Evolutionary conservation across 192 early-diverging fungal genomes (phyloP).

Genomic region (Backusella morwellensis): DNA sequence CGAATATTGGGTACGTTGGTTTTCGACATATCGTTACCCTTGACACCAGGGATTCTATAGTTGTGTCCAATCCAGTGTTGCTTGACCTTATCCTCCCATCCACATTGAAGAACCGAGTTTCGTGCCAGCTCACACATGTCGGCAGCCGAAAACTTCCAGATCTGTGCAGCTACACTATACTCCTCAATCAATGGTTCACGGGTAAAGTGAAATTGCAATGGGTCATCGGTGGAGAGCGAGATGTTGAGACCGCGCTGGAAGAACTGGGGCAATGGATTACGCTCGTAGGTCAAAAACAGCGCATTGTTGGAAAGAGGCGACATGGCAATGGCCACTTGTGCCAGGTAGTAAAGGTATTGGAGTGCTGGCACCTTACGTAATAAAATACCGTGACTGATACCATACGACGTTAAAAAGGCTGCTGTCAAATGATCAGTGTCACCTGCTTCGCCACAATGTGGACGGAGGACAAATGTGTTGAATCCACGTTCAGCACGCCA

Average conservation of each 20-base stretch:
- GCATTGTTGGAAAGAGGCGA: conserved; percentile 97
- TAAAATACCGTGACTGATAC: conserved; percentile 91
- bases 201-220: conserved; percentile 95
- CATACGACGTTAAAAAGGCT: conserved; percentile 82
- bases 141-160: conserved; percentile 87
- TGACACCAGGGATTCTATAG: conserved; percentile 73
- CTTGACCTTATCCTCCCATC: conserved; percentile 88
- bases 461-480: conserved; percentile 92
- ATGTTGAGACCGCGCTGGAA: conserved; percentile 95
- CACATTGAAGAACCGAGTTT: conserved; percentile 87
- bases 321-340: conserved; percentile 97
- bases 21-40: conserved; percentile 83
- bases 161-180: conserved; percentile 93
- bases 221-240: conserved; percentile 92
- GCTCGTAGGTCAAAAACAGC: conserved; percentile 88
- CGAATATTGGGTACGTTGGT: conserved; percentile 93
- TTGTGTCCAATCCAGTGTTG: conserved; percentile 84
- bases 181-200: conserved; percentile 97
- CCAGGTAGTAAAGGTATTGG: conserved; percentile 93
- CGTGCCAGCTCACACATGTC: conserved; percentile 96
- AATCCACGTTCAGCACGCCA: conserved; percentile 73
- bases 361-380: conserved; percentile 91
- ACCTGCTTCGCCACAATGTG: conserved; percentile 94
- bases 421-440: conserved; percentile 92
- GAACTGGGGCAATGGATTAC: conserved; percentile 87